Evolutionary conservation across 2,329 filamentous ascomycete genomes (phyloP), one percentile per base, ranked within the genome.

Genomic region (Amylocarpus encephaloides): DNA sequence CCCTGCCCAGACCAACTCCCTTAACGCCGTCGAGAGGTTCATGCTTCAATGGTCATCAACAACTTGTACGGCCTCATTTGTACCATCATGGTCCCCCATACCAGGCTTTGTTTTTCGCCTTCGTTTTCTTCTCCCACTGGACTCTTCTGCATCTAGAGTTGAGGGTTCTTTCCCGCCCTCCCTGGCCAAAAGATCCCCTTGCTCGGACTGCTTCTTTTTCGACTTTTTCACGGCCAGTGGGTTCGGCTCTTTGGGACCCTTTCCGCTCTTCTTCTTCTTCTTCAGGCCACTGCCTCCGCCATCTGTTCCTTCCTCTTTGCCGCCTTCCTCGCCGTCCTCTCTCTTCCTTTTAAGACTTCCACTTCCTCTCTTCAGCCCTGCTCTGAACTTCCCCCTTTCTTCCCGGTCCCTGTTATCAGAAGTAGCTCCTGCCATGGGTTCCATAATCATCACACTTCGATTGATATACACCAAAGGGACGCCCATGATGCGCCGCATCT

Each of bases 401-500:
- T 87, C 85, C 52, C 73, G 73, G 46, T 83, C 78, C 53, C 84
- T 78, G 42, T 80, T 75, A 51, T 79, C 74, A 35, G 77, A 77
- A 13, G 83, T 86, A 48, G 77, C 76, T 35, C 74, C 77, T 15
- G 85, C 83, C 85, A 93, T 89, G 12, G 86, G 85, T 67, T 83
- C 82, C 73, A 87, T 75, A 49, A 86, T 82, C 80, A 92, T 87
- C 48, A 94, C 86, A 54, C 83, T 87, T 49, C 86, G 75, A 57
- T 83, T 82, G 58, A 92, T 85, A 65, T 92, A 92, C 42, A 93
- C 79, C 54, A 92, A 67, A 16, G 88, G 88, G 43, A 88, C 84
- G 16, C 86, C 87, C 19, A 79, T 76, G 16, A 91, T 75, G n/a
- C 68, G 70, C 45, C 86, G 76, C 71, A 92, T 75, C 57, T 73